A percentile compares a stretch with the other conserved stretches of the same genome.
Evolutionary conservation across 345 rosid species (phyloP).

Genomic region (Linum tenue): DNA sequence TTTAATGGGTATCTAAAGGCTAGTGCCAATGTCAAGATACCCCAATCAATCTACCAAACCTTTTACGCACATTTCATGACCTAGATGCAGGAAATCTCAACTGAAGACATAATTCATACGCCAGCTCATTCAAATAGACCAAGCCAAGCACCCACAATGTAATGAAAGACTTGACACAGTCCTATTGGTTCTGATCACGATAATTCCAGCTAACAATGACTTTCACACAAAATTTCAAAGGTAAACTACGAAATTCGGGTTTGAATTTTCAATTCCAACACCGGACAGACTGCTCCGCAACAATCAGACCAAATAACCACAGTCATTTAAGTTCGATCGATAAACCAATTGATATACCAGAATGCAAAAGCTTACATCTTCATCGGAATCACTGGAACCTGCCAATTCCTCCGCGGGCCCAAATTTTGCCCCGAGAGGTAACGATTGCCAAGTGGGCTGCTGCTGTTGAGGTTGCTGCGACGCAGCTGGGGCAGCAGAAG

Average conservation of each 20-base stretch:
- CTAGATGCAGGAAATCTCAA: not conserved
- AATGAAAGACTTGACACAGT: not conserved
- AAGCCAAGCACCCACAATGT: not conserved
- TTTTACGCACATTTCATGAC: not conserved
- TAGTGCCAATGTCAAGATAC: not conserved
- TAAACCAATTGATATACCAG: not conserved
- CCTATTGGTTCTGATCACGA: not conserved
- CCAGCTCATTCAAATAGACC: not conserved
- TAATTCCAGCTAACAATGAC: not conserved
- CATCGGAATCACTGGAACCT: conserved; percentile 85
- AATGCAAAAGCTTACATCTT: conserved; percentile 23
- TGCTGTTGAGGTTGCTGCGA: conserved; percentile 37
- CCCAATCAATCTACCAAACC: not conserved
- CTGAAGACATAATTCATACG: not conserved
- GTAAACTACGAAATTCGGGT: too few relatives aligned
- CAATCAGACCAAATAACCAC: too few relatives aligned
- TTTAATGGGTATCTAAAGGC: not conserved
- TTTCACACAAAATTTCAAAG: too few relatives aligned
- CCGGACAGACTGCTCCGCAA: not conserved
- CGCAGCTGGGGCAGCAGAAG: conserved; percentile 25
- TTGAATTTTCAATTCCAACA: not conserved
- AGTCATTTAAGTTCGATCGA: not conserved
- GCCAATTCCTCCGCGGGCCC: conserved; percentile 36
- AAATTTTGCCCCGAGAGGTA: conserved; percentile 41
- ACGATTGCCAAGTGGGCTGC: conserved; percentile 43